phyloP scores from a whole-genome alignment of 495 filamentous ascomycete genomes.

The Thozetella sp. region DNA sequence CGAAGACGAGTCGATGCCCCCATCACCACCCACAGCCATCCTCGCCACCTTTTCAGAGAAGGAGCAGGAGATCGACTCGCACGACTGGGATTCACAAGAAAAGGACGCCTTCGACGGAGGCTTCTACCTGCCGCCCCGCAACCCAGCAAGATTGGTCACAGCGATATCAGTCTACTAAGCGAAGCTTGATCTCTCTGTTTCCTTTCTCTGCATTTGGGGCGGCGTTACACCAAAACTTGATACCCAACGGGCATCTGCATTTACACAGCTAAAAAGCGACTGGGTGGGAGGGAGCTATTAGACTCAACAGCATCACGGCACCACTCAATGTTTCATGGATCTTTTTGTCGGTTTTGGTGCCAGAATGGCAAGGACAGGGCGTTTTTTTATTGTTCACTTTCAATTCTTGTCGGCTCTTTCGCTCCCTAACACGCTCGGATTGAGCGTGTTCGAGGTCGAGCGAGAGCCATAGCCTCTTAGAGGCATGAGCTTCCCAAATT shows the following conservation, averaged over 20 bases:
- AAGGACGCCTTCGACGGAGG: constrained; percentile 55
- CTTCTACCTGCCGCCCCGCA: constrained; percentile 60
- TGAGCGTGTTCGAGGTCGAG: constrained; percentile 13
- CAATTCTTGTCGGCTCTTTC: constrained; percentile 4
- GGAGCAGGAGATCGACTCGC: constrained; percentile 36
- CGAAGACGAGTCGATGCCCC: constrained; percentile 73
- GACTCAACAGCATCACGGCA: constrained; percentile 4
- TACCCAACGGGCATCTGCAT: constrained; percentile 3
- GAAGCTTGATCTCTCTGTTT: constrained; percentile 3
- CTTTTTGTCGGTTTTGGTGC: constrained; percentile 12
- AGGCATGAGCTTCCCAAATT: constrained; percentile 1
- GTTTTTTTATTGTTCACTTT: constrained; percentile 6
- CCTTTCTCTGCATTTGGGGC: neutral
- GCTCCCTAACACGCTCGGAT: constrained; percentile 9
- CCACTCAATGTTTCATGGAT: constrained; percentile 11
- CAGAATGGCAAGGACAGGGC: constrained; percentile 24
- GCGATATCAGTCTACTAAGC: constrained; percentile 50
- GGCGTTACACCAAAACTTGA: neutral
- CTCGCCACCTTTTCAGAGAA: constrained; percentile 74
- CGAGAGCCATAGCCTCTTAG: constrained; percentile 4
- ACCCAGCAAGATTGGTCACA: constrained; percentile 42
- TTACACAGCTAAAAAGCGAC: constrained; percentile 31
- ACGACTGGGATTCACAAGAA: constrained; percentile 24
- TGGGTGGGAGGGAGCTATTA: neutral
- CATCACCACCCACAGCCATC: constrained; percentile 73